Conservation (phyloP, 2,329 filamentous ascomycete species). For the Alternaria atra region DNA sequence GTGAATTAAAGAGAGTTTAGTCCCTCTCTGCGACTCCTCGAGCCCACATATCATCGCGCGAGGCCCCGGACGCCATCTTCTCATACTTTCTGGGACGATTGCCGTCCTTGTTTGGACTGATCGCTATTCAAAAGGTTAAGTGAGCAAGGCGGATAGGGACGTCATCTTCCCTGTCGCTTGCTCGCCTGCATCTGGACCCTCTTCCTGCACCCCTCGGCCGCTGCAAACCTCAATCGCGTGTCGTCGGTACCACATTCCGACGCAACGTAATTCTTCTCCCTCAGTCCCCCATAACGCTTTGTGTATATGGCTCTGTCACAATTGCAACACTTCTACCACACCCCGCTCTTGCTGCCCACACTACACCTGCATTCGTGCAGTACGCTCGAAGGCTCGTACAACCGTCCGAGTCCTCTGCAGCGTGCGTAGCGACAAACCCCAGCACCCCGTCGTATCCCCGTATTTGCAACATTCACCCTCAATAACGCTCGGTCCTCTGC, state of each 20-base stretch:
- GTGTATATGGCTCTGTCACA: slow-evolving; percentile 48
- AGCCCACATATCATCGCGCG: slow-evolving; percentile 24
- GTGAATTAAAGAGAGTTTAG: slow-evolving; percentile 21
- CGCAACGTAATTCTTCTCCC: neutral
- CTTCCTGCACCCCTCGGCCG: neutral
- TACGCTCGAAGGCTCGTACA: slow-evolving; percentile 39
- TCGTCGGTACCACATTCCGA: slow-evolving; percentile 1
- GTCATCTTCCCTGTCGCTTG: slow-evolving; percentile 13
- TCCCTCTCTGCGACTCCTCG: slow-evolving; percentile 12
- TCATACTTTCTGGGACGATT: slow-evolving; percentile 4
- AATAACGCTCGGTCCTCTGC: neutral
- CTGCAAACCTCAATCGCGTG: slow-evolving; percentile 4
- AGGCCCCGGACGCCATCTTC: slow-evolving; percentile 6
- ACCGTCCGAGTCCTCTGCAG: slow-evolving; percentile 48
- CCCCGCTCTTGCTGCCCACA: slow-evolving; percentile 31
- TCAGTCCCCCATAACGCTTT: slow-evolving; percentile 4
- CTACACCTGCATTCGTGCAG: slow-evolving; percentile 28
- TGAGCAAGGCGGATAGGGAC: slow-evolving; percentile 10
- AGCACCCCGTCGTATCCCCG: slow-evolving; percentile 16
- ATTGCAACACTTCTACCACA: slow-evolving; percentile 26
- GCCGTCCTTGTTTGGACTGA: slow-evolving; percentile 1
- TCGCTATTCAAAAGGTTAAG: slow-evolving; percentile 1
- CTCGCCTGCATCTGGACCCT: slow-evolving; percentile 4
- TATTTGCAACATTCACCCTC: slow-evolving; percentile 13
- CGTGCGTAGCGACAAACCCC: slow-evolving; percentile 39